Evolutionary conservation across 179 eudicot genomes (phyloP).

Genomic region (Amaranthus tricolor): DNA sequence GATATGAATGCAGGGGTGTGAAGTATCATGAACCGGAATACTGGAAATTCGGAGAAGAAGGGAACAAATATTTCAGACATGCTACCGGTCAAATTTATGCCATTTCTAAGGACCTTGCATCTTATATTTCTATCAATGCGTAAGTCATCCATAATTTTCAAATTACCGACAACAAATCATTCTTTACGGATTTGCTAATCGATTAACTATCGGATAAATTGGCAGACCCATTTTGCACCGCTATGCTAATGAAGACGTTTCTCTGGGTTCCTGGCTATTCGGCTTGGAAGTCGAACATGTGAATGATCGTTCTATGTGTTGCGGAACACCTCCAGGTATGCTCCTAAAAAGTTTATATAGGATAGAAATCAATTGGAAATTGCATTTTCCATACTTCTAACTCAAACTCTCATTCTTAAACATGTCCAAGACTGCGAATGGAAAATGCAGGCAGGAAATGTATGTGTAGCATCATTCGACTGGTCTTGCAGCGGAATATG

Average conservation of each 20-base stretch:
- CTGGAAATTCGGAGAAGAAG: slow-evolving; percentile 97
- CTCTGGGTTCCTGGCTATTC: slow-evolving; percentile 81
- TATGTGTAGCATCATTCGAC: slow-evolving; percentile 68
- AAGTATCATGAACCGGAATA: slow-evolving; percentile 92
- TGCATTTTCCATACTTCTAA: background rate
- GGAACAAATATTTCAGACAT: slow-evolving; percentile 91
- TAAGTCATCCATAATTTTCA: slow-evolving; percentile 22
- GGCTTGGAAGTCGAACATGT: slow-evolving; percentile 87
- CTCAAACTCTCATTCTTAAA: background rate
- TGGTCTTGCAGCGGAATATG: slow-evolving; percentile 74
- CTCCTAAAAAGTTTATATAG: background rate
- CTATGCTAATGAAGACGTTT: slow-evolving; percentile 86
- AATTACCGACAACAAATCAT: background rate
- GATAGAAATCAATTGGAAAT: background rate
- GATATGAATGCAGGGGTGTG: slow-evolving; percentile 44
- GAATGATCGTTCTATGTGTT: slow-evolving; percentile 78
- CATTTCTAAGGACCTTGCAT: slow-evolving; percentile 78
- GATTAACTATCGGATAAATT: background rate
- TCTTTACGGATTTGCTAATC: background rate
- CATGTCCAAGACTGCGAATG: slow-evolving; percentile 49
- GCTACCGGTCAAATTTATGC: slow-evolving; percentile 96
- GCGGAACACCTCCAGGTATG: slow-evolving; percentile 88
- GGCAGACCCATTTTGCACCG: slow-evolving; percentile 71
- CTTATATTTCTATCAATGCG: slow-evolving; percentile 71
- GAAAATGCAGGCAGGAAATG: slow-evolving; percentile 50